Base-by-base conservation (phyloP, 305 asterid species). In the Vinca major region DNA sequence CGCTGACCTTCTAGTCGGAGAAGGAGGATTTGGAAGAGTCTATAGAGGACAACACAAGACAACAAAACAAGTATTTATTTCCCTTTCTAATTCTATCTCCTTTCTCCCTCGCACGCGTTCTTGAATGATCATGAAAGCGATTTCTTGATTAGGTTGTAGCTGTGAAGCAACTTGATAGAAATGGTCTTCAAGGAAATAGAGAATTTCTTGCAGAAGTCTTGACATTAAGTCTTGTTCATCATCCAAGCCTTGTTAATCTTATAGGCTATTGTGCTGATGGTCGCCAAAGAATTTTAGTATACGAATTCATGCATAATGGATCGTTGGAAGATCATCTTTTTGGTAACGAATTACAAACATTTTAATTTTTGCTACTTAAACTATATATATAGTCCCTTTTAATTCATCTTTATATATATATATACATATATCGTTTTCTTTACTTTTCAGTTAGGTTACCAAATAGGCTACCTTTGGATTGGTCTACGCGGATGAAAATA, bases 261-360 rank as follows among this genome's bases (percentile, higher is more conserved):
- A 83, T 89, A 5, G 98, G 98, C 7, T 92, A 92, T 70, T 92
- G 98, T 64, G 92, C 96, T 21, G 98, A 92, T 81, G 98, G 98
- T 44, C 86, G 81, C n/a, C 98, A 92, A 71, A 85, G 96, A 76
- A 88, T 92, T 56, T 72, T 92, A 61, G 96, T 92, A 0, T 89
- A 84, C 6, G 92, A 92, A 62, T 92, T 76, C 72, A 79, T 92
- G 90, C 72, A 50, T 1, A 84, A 85, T 44, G 92, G 98, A 73
- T 84, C 98, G 26, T 83, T 92, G 51, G 94, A 86, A 77, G 87
- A 89, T 67, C 96, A 86, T 65, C 88, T 92, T 57, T 78, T 85
- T 12, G 91, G 96, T 89, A 91, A 26, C 44, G 69, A 50, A 26
- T 62, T 41, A 20, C 45, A 33, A n/a, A 12, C 51, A 1, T 62